Evolutionary conservation across 225 moss, liverwort and hornwort genomes (phyloP), one percentile per base, ranked within the genome.

Genomic region (Rhytidiadelphus loreus): DNA sequence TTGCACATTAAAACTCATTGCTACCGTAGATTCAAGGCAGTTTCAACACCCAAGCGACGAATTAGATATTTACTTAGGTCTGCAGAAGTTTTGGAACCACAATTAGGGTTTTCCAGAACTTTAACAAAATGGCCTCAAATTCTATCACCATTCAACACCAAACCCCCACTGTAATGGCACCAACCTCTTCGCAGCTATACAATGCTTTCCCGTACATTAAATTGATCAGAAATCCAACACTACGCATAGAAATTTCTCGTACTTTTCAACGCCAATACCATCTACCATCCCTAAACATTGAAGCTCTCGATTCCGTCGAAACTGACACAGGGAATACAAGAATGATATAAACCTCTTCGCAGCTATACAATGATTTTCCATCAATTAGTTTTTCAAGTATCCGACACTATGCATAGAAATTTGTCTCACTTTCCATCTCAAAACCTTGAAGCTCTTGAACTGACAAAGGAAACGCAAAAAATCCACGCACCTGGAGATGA

Each of bases 401-500:
- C 52, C 25, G 8, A 83, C 25, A 52, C 9, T 37, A 12, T 3
- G 18, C 60, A 25, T 23, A 64, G 65, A 46, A 48, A 37, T 19
- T 52, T 83, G 26, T 52, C 52, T 52, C n/a, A n/a, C 37, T n/a
- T 50, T 65, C 16, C 83, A 52, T 44, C 43, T 80, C 21, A 44
- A 60, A 41, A 60, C 41, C 61, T 46, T 23, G 23, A 66, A 65
- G 39, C 66, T 22, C 83, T 13, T 24, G 26, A 74, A 7, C 33
- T 48, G 33, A 44, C 43, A 43, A n/a, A 58, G 18, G 84, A 58
- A 33, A 16, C 43, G 71, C 57, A 70, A 43, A 66, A 69, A 30
- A 13, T 30, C 43, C 24, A 33, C 44, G 17, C 60, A 85, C 94
- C 93, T 93, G 94, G 55, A 95, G 91, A 84, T 95, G 94, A 48